Evolutionary conservation across 2,329 filamentous ascomycete genomes (phyloP).

Genomic region (Cladophialophora chaetospira): DNA sequence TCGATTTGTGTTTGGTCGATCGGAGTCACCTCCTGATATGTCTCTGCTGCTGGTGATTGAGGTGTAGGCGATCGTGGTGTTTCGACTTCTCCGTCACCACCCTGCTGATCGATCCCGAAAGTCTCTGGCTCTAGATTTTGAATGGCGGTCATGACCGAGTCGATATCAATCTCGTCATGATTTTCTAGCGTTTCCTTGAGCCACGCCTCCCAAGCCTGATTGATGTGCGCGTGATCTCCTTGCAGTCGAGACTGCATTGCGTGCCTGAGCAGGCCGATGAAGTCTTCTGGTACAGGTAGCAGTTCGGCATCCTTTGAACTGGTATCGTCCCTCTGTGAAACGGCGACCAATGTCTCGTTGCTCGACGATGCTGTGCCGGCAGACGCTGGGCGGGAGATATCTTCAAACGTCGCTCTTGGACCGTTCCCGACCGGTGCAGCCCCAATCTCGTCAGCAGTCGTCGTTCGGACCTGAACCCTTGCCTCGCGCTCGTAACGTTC

Average conservation of each 20-base stretch:
- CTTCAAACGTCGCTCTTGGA: constrained; percentile 21
- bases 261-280: constrained; percentile 16
- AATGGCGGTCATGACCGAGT: constrained; percentile 20
- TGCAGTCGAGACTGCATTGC: constrained; percentile 18
- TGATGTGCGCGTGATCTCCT: constrained; percentile 14
- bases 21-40: constrained; percentile 7
- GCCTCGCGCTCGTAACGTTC: constrained; percentile 56
- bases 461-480: constrained; percentile 61
- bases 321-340: constrained; percentile 36
- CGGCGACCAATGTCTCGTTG: constrained; percentile 3
- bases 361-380: not conserved
- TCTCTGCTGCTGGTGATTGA: not conserved
- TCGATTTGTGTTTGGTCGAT: constrained; percentile 22
- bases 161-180: constrained; percentile 24
- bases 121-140: constrained; percentile 11
- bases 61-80: constrained; percentile 8
- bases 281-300: not conserved
- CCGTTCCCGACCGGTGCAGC: constrained; percentile 19
- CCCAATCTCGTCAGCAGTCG: constrained; percentile 60
- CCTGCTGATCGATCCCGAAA: not conserved
- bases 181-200: constrained; percentile 57
- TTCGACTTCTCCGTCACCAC: not conserved
- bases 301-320: not conserved
- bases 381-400: constrained; percentile 1
- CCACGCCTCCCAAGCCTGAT: constrained; percentile 56